Evolutionary conservation across 164 flowering plant species (phyloP), one percentile per base, ranked within the genome.

Genomic region (Stephania japonica): DNA sequence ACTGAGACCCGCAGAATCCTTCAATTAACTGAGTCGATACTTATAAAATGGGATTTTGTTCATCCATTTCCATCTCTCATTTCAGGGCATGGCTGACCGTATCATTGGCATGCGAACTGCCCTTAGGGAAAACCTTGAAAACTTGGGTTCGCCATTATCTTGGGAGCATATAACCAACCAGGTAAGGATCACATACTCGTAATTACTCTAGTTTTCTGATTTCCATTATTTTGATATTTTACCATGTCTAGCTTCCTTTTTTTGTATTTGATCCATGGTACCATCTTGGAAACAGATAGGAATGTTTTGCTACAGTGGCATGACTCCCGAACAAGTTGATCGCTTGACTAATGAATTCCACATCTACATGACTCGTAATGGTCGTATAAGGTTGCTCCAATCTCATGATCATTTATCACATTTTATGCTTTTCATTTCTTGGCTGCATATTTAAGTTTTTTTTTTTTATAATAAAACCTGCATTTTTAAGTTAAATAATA

Each of bases 131-230:
- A 91, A 89, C 78, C 89, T 95, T 64, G 96, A 95, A 76, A 87
- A 86, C 62, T 65, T 90, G 71, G 97, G 98, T 6, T 92, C 99
- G 42, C 81, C 97, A 19, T 77, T 92, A 56, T 86, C 97, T 32
- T 94, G 99, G 99, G 88, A 92, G 78, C 99, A 94, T 83, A 77
- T 94, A 75, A 94, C 98, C 26, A 85, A 92, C 13, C 99, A 95
- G 97, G 97, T 92, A 27, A 14, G 19, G 3, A 21, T 16, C 68
- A 65, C n/a, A 16, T 56, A 6, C 62, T 56, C 62, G 1, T 19
- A 56, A 56, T 4, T 56, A 21, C 21, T 16, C n/a, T 56, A 16
- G 19, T 56, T 3, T 56, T n/a, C 62, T 56, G 21, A 56, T 19
- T 16, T 18, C 7, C 62, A 21, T 56, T 19, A 19, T 56, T 56